phyloP scores from a whole-genome alignment of 1,139 yeast genomes.

The Candida buenavistaensis region DNA sequence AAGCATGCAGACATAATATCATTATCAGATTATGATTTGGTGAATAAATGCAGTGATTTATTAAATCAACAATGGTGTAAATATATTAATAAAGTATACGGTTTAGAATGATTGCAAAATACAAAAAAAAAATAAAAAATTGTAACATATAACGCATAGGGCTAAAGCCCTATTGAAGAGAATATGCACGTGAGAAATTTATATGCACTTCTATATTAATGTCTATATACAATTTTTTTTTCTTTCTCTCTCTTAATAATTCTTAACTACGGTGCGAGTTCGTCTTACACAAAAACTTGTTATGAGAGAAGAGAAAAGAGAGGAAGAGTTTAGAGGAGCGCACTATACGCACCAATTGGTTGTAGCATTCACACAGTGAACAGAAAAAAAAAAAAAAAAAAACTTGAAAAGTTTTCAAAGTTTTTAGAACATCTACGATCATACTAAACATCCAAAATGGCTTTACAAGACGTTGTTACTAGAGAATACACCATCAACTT shows the following conservation, averaged over 20 bases:
- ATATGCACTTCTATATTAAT: neutral
- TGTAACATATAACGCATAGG: constrained; percentile 4
- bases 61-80: constrained; percentile 18
- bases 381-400: constrained; percentile 4
- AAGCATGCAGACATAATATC: constrained; percentile 1
- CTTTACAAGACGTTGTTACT: constrained; percentile 99
- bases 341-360: too few species aligned
- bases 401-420: constrained; percentile 6
- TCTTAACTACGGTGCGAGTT: neutral
- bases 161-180: constrained; percentile 12
- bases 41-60: constrained; percentile 9
- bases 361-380: too few species aligned
- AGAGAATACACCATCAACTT: constrained; percentile 99
- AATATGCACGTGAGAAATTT: constrained; percentile 1
- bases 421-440: constrained; percentile 1
- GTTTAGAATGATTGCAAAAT: constrained; percentile 18
- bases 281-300: too few species aligned
- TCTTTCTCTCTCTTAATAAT: neutral
- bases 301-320: too few species aligned
- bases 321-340: too few species aligned
- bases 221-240: neutral
- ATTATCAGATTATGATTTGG: constrained; percentile 7
- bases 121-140: neutral
- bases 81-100: constrained; percentile 25
- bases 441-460: constrained; percentile 54